Evolutionary conservation across 2,329 filamentous ascomycete species (phyloP).

Genomic region (Neofusicoccum sp.): DNA sequence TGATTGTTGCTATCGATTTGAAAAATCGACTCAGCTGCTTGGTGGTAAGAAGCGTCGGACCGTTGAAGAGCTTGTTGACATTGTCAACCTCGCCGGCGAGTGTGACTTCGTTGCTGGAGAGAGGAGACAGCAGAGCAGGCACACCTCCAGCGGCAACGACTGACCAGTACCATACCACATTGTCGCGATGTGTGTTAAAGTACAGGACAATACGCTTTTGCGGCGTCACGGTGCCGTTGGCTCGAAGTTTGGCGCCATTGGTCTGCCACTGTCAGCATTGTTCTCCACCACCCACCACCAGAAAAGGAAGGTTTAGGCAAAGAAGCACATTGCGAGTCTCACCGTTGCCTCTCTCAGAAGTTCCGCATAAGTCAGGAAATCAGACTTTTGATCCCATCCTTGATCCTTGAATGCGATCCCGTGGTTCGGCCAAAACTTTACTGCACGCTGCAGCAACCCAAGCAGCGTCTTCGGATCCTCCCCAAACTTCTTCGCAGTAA

Average conservation of each 20-base stretch:
- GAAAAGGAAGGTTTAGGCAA: no score
- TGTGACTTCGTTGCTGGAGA: slow-evolving; percentile 17
- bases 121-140: slow-evolving; percentile 14
- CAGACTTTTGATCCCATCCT: slow-evolving; percentile 9
- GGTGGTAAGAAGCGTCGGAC: slow-evolving; percentile 12
- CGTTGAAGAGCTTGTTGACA: slow-evolving; percentile 15
- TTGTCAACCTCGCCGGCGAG: slow-evolving; percentile 18
- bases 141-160: slow-evolving; percentile 13
- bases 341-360: slow-evolving; percentile 15
- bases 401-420: slow-evolving; percentile 13
- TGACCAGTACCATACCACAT: slow-evolving; percentile 19
- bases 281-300: background rate
- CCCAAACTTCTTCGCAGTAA: background rate
- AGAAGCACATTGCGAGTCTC: background rate
- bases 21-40: slow-evolving; percentile 12
- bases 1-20: background rate
- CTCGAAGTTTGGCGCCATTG: slow-evolving; percentile 14
- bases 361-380: slow-evolving; percentile 14
- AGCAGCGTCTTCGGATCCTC: slow-evolving; percentile 19
- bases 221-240: background rate
- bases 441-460: slow-evolving; percentile 11
- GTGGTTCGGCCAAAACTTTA: slow-evolving; percentile 11
- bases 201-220: slow-evolving; percentile 11
- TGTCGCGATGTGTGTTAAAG: slow-evolving; percentile 19
- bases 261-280: background rate